Evolutionary conservation across 208 protist genomes (phyloP).

Genomic region (Tritrichomonas foetus): DNA sequence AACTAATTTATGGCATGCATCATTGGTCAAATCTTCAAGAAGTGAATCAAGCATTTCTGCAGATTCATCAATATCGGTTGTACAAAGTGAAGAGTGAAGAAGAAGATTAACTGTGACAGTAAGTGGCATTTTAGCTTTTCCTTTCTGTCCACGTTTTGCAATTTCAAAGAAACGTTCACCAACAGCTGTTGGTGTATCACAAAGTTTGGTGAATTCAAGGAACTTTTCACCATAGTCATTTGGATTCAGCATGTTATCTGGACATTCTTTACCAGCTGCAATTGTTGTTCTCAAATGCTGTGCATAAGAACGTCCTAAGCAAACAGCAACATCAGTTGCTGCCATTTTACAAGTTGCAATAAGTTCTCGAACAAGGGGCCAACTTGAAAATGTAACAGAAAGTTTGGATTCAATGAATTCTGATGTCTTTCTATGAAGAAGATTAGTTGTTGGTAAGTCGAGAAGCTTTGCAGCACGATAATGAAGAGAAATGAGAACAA

Average conservation of each 20-base stretch:
- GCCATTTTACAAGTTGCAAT: neutral
- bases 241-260: no score
- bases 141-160: neutral
- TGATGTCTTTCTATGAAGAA: neutral
- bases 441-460: neutral
- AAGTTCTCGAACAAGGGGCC: neutral
- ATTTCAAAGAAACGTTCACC: neutral
- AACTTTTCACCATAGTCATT: neutral
- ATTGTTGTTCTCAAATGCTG: neutral
- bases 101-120: neutral
- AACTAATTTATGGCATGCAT: neutral
- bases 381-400: neutral
- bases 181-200: neutral
- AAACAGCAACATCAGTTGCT: neutral
- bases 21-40: neutral
- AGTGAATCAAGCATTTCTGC: neutral
- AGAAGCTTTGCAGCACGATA: neutral
- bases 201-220: neutral
- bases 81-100: neutral
- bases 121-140: neutral
- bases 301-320: neutral
- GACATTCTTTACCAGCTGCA: no score
- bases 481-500: slow-evolving; percentile 1
- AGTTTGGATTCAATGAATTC: slow-evolving; percentile 34
- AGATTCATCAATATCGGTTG: neutral